Percentiles rank a stretch among this genome's conserved stretches.
These are phyloP conservation scores for Saturnispora kantuleensis DNA, from an alignment of 805 yeast species.

Conservation along the genomic window DNA sequence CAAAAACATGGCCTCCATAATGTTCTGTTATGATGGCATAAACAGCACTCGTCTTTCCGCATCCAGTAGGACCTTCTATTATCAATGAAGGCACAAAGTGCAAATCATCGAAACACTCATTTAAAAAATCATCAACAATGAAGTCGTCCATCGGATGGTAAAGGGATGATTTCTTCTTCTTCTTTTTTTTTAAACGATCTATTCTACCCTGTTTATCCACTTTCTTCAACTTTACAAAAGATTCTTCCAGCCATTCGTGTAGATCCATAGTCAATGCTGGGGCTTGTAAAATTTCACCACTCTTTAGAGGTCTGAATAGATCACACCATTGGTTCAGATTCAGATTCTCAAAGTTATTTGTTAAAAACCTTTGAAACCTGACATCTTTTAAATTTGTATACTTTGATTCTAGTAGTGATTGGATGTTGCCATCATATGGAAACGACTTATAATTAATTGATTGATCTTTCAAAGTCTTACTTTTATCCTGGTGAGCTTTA, in stretches of 20 bases:
- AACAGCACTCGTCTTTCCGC: slow-evolving; percentile 70
- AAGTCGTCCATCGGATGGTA: slow-evolving; percentile 25
- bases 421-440: neutral
- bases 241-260: slow-evolving; percentile 31
- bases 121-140: slow-evolving; percentile 32
- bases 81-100: slow-evolving; percentile 53
- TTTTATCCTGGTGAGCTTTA: neutral
- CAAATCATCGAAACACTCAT: slow-evolving; percentile 9
- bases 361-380: slow-evolving; percentile 10
- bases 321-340: slow-evolving; percentile 31
- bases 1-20: slow-evolving; percentile 64
- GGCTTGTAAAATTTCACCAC: slow-evolving; percentile 29
- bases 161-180: slow-evolving; percentile 9
- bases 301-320: slow-evolving; percentile 31
- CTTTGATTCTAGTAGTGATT: neutral
- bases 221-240: slow-evolving; percentile 27
- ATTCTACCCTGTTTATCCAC: slow-evolving; percentile 23
- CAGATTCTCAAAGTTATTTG: slow-evolving; percentile 1
- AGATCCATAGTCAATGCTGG: slow-evolving; percentile 19
- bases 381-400: slow-evolving; percentile 11
- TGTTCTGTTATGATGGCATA: slow-evolving; percentile 52
- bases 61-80: slow-evolving; percentile 60
- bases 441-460: slow-evolving; percentile 1
- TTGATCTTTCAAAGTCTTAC: neutral
- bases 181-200: slow-evolving; percentile 13